A percentile compares a stretch with the other conserved stretches of the same genome.
phyloP scores from a whole-genome alignment of 129 eudicot species.

The Glebionis coronaria region DNA sequence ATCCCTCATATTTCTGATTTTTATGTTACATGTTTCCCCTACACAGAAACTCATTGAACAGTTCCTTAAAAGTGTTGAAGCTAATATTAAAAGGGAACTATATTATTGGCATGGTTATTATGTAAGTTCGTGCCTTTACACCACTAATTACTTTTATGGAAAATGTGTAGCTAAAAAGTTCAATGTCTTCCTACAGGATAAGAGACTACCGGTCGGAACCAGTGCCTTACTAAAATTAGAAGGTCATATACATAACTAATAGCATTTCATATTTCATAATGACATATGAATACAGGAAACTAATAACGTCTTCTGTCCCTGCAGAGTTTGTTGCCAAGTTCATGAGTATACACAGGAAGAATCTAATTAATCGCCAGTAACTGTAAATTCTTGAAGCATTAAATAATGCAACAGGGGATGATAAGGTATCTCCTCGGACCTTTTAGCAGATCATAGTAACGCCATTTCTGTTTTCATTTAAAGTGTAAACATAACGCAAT shows the following conservation, averaged over 20 bases:
- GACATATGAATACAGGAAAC: conserved; percentile 9
- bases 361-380: conserved; percentile 42
- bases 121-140: conserved; percentile 37
- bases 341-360: conserved; percentile 81
- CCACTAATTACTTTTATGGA: conserved; percentile 10
- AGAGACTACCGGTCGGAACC: conserved; percentile 75
- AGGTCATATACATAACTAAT: conserved; percentile 39
- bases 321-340: conserved; percentile 84
- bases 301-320: background rate
- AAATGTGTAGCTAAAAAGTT: conserved; percentile 10
- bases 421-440: conserved; percentile 22
- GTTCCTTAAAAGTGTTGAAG: conserved; percentile 64
- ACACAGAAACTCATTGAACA: conserved; percentile 77
- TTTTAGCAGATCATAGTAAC: conserved; percentile 16
- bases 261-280: conserved; percentile 11
- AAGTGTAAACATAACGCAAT: conserved; percentile 8
- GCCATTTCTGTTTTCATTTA: background rate
- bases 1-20: background rate
- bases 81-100: conserved; percentile 59
- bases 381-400: conserved; percentile 11
- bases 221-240: conserved; percentile 73
- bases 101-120: conserved; percentile 89
- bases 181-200: conserved; percentile 48
- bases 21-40: conserved; percentile 10
- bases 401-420: conserved; percentile 12